Conservation (phyloP, 805 yeast species). For the Candida nonsorbophila region DNA sequence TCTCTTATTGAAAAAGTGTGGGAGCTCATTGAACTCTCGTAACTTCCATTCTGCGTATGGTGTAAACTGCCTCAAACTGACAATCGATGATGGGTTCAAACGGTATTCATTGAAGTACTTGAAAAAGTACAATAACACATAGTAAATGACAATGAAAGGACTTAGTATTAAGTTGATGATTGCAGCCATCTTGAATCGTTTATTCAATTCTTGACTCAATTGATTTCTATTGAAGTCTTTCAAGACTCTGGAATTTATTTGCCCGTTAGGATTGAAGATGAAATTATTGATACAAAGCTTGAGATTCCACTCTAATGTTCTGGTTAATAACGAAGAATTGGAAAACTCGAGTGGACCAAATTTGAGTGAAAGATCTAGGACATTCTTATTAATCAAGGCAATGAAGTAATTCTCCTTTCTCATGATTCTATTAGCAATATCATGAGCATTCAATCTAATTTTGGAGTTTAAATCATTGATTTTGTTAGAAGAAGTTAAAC, state of each 20-base stretch:
- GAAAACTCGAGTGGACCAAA: conserved; percentile 10
- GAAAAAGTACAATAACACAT: conserved; percentile 78
- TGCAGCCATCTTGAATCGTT: conserved; percentile 85
- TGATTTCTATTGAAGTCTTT: conserved; percentile 65
- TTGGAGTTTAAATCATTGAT: conserved; percentile 59
- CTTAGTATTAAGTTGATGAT: conserved; percentile 74
- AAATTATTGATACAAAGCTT: conserved; percentile 83
- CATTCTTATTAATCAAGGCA: conserved; percentile 76
- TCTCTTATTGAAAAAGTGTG: conserved; percentile 80
- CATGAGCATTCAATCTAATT: conserved; percentile 82
- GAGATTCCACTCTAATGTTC: conserved; percentile 91
- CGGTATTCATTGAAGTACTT: conserved; percentile 90
- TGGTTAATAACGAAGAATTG: conserved; percentile 51
- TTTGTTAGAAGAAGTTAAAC: conserved; percentile 44
- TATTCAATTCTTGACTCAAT: conserved; percentile 62
- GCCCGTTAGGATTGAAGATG: conserved; percentile 80
- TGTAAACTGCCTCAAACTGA: conserved; percentile 73
- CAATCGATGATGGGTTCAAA: conserved; percentile 75
- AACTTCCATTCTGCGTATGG: conserved; percentile 95
- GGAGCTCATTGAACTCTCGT: conserved; percentile 89
- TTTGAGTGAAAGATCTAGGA: conserved; percentile 57
- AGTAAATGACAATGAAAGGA: conserved; percentile 82
- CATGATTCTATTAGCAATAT: conserved; percentile 93
- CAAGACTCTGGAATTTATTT: conserved; percentile 63
- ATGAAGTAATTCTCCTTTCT: conserved; percentile 90